Evolutionary conservation across 2,329 filamentous ascomycete species (phyloP), one percentile per base, ranked within the genome.

Genomic region (Rhexocercosporidium sp.): DNA sequence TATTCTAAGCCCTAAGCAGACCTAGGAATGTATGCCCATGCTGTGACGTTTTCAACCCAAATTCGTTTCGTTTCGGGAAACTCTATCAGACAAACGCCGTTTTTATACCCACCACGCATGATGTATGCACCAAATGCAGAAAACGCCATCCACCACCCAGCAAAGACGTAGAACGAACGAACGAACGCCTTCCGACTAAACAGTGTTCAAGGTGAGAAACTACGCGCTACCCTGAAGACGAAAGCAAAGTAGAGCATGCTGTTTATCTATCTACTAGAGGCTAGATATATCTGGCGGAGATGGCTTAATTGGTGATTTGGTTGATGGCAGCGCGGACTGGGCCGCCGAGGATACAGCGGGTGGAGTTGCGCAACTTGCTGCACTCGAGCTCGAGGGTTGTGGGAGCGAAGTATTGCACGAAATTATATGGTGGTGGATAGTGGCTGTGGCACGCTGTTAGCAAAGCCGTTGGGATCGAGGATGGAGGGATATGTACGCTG

Each of bases 371-470:
- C 8, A 31, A n/a, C 9, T 37, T 49, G 44, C 29, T 41, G 49
- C 60, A 63, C 3, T 54, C 14, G 1, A 54, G 47, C 20, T 41
- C 51, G 31, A 64, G 64, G 2, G 59, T 51, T n/a, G 59, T 9
- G 14, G 62, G 22, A 16, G 67, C 61, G 51, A 71, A 72, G 59
- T 72, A 72, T 56, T 71, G 62, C 2, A 73, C 67, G 20, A 62
- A 60, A 49, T 61, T 62, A 49, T 66, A 73, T n/a, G 72, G 72
- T 18, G 72, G 70, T 34, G 69, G 59, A 46, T 69, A 73, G 62
- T 72, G 57, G 18, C 70, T 73, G 41, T 49, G 4, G 18, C 34
- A 44, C 16, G 37, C 29, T 20, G 37, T 71, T 53, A 69, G 65
- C 14, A 41, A 25, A 25, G n/a, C 9, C 25, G 31, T 22, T 39